Base-by-base conservation (phyloP, 805 yeast genomes). In the Ogataea pini region DNA sequence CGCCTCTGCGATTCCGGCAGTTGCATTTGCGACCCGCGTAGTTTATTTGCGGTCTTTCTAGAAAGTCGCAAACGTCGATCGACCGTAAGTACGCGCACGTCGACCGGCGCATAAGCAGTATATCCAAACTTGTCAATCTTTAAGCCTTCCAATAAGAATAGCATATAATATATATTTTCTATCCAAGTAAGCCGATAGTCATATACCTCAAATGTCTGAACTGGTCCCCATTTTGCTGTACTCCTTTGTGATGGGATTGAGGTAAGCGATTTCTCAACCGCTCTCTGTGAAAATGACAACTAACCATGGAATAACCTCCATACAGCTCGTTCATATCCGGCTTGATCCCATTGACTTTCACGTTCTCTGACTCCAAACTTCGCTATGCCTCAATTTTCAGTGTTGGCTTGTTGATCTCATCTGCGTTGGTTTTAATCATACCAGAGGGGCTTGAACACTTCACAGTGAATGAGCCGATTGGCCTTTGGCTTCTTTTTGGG, bases 391-490 rank as follows among this genome's bases (percentile, higher is more conserved):
- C 86, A 2, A 66, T 75, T 10, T 65, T 82, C 42, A 81, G 86
- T 46, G 72, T 76, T 56, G 89, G 89, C 1, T 66, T 85, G 17
- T 69, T 85, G 44, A 66, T 83, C 5, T 82, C 88, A 4, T 77
- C 89, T 0, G 73, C 85, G 1, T 62, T 83, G 46, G 70, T 77
- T 8, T 69, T 85, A 14, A 77, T 85, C 20, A 72, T 85, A 16
- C 89, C 89, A 1, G 90, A 85, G 61, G 89, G 88, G 3, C 69
- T 79, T 16, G 79, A 75, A 51, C 72, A 51, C 43, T 51, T 55
- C 33, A 50, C 53, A 1, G 59, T 51, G 9, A 46, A 46, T 3
- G 58, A 60, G 16, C 61, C 65, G 12, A 62, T 78, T 32, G 87
- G 88, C 1, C 37, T 76, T 2, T 63, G 80, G 28, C 60, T 83